Evolutionary conservation across 148 eudicot species (phyloP).

Genomic region (Nepenthes mirabilis): DNA sequence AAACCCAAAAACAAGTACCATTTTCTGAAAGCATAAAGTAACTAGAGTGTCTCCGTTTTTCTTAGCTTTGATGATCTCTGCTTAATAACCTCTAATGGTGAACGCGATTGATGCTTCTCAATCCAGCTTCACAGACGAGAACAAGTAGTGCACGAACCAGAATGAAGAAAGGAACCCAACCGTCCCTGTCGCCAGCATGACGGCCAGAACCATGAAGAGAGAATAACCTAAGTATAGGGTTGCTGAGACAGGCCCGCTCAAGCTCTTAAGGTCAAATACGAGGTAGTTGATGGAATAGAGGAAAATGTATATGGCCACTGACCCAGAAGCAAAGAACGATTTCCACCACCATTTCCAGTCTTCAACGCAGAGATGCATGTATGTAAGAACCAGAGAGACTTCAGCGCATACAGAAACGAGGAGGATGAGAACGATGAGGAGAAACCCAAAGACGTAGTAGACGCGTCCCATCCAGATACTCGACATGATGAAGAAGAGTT

Average conservation of each 20-base stretch:
- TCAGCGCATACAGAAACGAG: slow-evolving; percentile 11
- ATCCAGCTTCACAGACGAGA: slow-evolving; percentile 14
- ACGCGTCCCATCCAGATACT: slow-evolving; percentile 18
- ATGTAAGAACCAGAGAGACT: slow-evolving; percentile 13
- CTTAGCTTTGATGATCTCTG: too few relatives aligned
- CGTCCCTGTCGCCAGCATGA: slow-evolving; percentile 17
- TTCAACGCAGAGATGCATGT: slow-evolving; percentile 16
- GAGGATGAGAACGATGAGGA: slow-evolving; percentile 13
- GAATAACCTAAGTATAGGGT: slow-evolving; percentile 16
- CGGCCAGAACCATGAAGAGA: slow-evolving; percentile 16
- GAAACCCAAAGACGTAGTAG: slow-evolving; percentile 11
- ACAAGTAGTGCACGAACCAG: slow-evolving; percentile 18
- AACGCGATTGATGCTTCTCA: neutral
- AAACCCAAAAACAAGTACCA: too few relatives aligned
- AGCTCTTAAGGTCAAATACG: slow-evolving; percentile 16
- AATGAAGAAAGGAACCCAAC: slow-evolving; percentile 15
- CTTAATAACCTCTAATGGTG: too few relatives aligned
- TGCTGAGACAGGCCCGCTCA: slow-evolving; percentile 15
- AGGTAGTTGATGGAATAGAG: slow-evolving; percentile 15
- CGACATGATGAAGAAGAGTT: slow-evolving; percentile 18
- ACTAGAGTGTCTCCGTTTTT: too few relatives aligned
- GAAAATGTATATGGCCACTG: slow-evolving; percentile 18
- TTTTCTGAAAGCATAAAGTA: too few relatives aligned
- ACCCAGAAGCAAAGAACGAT: slow-evolving; percentile 18
- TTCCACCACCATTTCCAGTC: slow-evolving; percentile 22